A percentile compares a stretch with the other conserved stretches of the same genome.
These are phyloP conservation scores for Rostrohypoxylon terebratum DNA, from an alignment of 495 filamentous ascomycete species.

Conservation along the genomic window DNA sequence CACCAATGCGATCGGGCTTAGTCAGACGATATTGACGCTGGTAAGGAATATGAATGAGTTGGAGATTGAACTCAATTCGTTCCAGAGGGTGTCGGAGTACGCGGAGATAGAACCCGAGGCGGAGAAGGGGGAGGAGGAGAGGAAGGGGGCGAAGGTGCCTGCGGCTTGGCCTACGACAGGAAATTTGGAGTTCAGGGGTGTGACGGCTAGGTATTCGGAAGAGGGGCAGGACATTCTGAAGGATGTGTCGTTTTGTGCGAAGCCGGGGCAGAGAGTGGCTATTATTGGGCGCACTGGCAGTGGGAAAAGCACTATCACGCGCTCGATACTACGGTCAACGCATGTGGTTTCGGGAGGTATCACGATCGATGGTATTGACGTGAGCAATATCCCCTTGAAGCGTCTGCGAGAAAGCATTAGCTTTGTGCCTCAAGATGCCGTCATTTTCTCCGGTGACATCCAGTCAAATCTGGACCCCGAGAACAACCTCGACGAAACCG, in stretches of 20 bases:
- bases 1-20: conserved; percentile 31
- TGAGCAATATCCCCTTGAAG: conserved; percentile 51
- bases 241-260: conserved; percentile 44
- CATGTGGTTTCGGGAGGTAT: conserved; percentile 51
- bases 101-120: conserved; percentile 62
- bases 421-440: conserved; percentile 59
- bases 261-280: conserved; percentile 51
- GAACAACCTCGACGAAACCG: conserved; percentile 63
- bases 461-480: conserved; percentile 57
- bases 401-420: conserved; percentile 55
- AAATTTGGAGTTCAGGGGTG: conserved; percentile 43
- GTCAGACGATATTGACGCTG: conserved; percentile 33
- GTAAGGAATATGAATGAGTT: conserved; percentile 62
- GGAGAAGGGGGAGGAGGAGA: conserved; percentile 37
- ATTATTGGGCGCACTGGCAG: conserved; percentile 60
- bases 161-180: conserved; percentile 51
- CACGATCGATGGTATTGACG: conserved; percentile 56
- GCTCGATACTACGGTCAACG: conserved; percentile 56
- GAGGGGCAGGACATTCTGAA: conserved; percentile 36
- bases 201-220: conserved; percentile 49
- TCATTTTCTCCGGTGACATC: conserved; percentile 58
- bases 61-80: conserved; percentile 64
- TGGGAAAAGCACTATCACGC: conserved; percentile 53
- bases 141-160: conserved; percentile 41
- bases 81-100: conserved; percentile 66